A percentile compares a stretch with the other conserved stretches of the same genome.
Conservation (phyloP, 2,329 filamentous ascomycete genomes). For the Arachnomyces sp. region DNA sequence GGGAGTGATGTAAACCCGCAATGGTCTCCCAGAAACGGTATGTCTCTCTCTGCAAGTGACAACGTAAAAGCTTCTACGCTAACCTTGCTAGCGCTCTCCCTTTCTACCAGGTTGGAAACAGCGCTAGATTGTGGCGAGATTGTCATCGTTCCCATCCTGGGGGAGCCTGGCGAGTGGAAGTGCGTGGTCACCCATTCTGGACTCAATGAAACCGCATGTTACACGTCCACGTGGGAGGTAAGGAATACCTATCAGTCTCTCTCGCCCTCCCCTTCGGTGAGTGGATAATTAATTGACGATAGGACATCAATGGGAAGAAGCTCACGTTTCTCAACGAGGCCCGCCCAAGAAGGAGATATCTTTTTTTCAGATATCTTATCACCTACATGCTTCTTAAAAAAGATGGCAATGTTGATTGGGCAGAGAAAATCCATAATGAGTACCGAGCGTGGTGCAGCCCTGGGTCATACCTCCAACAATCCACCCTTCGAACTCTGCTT, state of each 20-base stretch:
- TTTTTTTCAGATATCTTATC: constrained; percentile 17
- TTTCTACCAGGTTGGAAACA: constrained; percentile 7
- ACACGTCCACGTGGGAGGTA: too few species aligned
- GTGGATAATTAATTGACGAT: background rate
- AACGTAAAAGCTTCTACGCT: background rate
- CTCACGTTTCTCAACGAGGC: constrained; percentile 12
- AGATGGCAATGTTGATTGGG: constrained; percentile 4
- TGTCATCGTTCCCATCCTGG: constrained; percentile 12
- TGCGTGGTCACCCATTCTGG: constrained; percentile 11
- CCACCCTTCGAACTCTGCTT: constrained; percentile 4
- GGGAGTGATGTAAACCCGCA: constrained; percentile 10
- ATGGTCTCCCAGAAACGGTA: constrained; percentile 13
- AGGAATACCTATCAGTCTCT: constrained; percentile 4
- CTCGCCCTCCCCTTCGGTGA: background rate
- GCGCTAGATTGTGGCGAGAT: constrained; percentile 11
- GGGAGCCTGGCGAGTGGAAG: constrained; percentile 8
- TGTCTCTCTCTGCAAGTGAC: background rate
- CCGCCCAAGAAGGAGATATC: constrained; percentile 13
- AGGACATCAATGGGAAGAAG: constrained; percentile 13
- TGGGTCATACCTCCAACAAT: constrained; percentile 5
- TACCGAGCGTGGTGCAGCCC: constrained; percentile 3
- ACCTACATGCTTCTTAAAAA: constrained; percentile 11
- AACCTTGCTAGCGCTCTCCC: constrained; percentile 7
- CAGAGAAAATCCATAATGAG: background rate
- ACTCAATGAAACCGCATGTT: background rate